phyloP scores from a whole-genome alignment of 192 early-diverging fungal species.

The Coemansia sp. region DNA sequence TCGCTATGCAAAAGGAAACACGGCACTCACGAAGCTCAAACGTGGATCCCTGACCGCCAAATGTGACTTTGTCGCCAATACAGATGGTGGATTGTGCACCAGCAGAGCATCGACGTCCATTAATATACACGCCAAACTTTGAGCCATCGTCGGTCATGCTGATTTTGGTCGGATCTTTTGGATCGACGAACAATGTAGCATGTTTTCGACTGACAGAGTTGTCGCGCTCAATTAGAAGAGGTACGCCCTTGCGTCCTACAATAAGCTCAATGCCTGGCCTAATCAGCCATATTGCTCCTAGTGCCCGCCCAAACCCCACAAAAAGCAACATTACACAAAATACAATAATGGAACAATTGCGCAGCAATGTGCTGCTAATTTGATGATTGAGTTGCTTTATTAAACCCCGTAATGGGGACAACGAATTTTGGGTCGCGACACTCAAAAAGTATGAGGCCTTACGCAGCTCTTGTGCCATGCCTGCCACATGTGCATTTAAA shows the following conservation, averaged over 20 bases:
- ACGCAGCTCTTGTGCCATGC: too few species aligned
- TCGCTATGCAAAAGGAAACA: slow-evolving; percentile 23
- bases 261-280: slow-evolving; percentile 12
- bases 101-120: slow-evolving; percentile 19
- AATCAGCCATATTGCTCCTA: slow-evolving; percentile 32
- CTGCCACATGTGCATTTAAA: too few species aligned
- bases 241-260: slow-evolving; percentile 35
- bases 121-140: slow-evolving; percentile 48
- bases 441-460: too few species aligned
- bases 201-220: slow-evolving; percentile 40
- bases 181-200: slow-evolving; percentile 16
- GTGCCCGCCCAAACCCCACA: slow-evolving; percentile 30
- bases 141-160: slow-evolving; percentile 27
- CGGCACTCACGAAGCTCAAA: slow-evolving; percentile 18
- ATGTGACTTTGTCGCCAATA: slow-evolving; percentile 29
- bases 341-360: not conserved
- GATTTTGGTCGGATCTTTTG: slow-evolving; percentile 1
- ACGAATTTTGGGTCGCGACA: too few species aligned
- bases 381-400: too few species aligned
- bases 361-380: not conserved
- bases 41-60: slow-evolving; percentile 39
- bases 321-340: slow-evolving; percentile 25
- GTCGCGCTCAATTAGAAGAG: slow-evolving; percentile 37
- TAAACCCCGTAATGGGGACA: too few species aligned
- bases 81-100: not conserved